A percentile compares a stretch with the other conserved stretches of the same genome.
These are phyloP conservation scores for Piedraia hortae DNA, from an alignment of 2,329 filamentous ascomycete species.

Conservation along the genomic window DNA sequence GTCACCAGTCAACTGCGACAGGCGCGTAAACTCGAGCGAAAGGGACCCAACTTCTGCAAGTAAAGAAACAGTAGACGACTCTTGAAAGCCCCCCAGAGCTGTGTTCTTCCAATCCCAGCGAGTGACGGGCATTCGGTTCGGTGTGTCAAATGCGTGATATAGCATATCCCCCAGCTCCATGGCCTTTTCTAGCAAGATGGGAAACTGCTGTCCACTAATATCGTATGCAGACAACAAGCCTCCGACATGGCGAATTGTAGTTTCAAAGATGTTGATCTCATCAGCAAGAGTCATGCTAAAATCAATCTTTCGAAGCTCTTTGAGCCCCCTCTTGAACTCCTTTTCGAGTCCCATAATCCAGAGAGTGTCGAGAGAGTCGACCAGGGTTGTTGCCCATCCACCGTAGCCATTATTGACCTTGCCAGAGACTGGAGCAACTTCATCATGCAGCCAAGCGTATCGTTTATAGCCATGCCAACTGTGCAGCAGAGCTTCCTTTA, in stretches of 20 bases:
- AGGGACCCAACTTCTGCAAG: slow-evolving; percentile 22
- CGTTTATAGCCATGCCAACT: slow-evolving; percentile 19
- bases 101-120: slow-evolving; percentile 16
- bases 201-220: slow-evolving; percentile 5
- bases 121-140: slow-evolving; percentile 19
- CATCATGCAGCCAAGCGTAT: slow-evolving; percentile 22
- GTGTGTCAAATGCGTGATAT: slow-evolving; percentile 21
- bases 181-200: slow-evolving; percentile 12
- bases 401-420: slow-evolving; percentile 16
- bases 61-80: slow-evolving; percentile 3
- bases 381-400: slow-evolving; percentile 20
- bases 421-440: slow-evolving; percentile 19
- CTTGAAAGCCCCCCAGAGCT: slow-evolving; percentile 2
- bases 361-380: slow-evolving; percentile 20
- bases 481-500: slow-evolving; percentile 18
- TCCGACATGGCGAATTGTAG: slow-evolving; percentile 18
- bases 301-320: slow-evolving; percentile 14
- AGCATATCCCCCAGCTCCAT: slow-evolving; percentile 17
- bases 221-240: slow-evolving; percentile 12
- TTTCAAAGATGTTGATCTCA: slow-evolving; percentile 22
- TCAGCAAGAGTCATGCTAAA: slow-evolving; percentile 16
- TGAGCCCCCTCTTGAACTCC: slow-evolving; percentile 20
- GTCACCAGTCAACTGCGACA: slow-evolving; percentile 19
- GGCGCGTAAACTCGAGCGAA: slow-evolving; percentile 20
- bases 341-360: slow-evolving; percentile 21